Conservation (phyloP, 1,284 basidiomycete species). For the Boletus smithii region DNA sequence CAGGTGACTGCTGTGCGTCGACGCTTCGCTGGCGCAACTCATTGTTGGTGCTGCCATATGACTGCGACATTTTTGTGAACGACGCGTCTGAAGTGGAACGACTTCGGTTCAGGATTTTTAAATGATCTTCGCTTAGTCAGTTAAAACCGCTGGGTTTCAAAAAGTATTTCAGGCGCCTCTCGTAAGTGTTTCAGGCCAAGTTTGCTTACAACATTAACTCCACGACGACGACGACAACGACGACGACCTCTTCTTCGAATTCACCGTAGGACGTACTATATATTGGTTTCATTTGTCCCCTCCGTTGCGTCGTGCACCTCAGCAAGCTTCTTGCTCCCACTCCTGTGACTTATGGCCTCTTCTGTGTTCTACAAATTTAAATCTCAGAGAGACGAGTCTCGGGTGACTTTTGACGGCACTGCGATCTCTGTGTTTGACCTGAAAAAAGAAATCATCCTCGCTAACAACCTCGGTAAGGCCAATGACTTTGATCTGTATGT, state of each 20-base stretch:
- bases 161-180: slow-evolving; percentile 21
- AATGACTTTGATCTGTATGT: slow-evolving; percentile 95
- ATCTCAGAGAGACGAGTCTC: slow-evolving; percentile 90
- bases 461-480: slow-evolving; percentile 93
- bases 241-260: slow-evolving; percentile 9
- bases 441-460: slow-evolving; percentile 97
- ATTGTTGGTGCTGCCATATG: slow-evolving; percentile 24
- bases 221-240: slow-evolving; percentile 18
- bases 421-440: slow-evolving; percentile 98
- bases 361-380: slow-evolving; percentile 99
- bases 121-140: slow-evolving; percentile 19
- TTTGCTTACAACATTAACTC: slow-evolving; percentile 6
- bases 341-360: slow-evolving; percentile 65
- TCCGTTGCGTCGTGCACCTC: slow-evolving; percentile 18
- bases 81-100: background rate
- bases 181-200: slow-evolving; percentile 7
- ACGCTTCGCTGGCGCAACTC: slow-evolving; percentile 29
- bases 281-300: slow-evolving; percentile 15
- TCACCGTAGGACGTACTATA: slow-evolving; percentile 23
- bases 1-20: slow-evolving; percentile 7
- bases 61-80: slow-evolving; percentile 26
- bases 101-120: slow-evolving; percentile 10
- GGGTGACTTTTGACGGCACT: slow-evolving; percentile 96
- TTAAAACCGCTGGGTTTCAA: slow-evolving; percentile 9
- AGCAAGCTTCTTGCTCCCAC: slow-evolving; percentile 10